Evolutionary conservation across 2,329 filamentous ascomycete species (phyloP).

Genomic region (Aureobasidium lini): DNA sequence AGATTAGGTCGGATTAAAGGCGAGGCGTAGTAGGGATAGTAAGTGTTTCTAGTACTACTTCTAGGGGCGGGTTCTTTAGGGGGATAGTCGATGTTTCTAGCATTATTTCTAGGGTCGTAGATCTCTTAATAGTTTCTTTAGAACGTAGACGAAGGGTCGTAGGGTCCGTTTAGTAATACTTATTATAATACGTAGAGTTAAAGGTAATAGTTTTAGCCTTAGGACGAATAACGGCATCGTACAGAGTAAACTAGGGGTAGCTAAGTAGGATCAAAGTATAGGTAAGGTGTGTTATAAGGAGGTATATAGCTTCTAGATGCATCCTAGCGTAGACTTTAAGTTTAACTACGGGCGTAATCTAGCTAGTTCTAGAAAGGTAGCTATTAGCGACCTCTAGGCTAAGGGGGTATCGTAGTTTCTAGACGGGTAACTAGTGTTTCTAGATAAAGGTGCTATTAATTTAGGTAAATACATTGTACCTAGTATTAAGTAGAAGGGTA

Average conservation of each 20-base stretch:
- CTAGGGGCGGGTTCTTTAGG: too few relatives aligned
- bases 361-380: neutral
- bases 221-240: neutral
- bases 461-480: neutral
- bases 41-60: neutral
- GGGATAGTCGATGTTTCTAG: neutral
- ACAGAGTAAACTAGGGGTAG: neutral
- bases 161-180: neutral
- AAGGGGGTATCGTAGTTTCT: neutral
- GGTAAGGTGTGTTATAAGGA: neutral
- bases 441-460: neutral
- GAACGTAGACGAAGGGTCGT: neutral
- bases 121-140: neutral
- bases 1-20: neutral
- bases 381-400: neutral
- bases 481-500: neutral
- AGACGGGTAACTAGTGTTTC: neutral
- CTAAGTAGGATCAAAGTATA: neutral
- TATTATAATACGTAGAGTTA: neutral
- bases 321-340: neutral
- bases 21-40: neutral
- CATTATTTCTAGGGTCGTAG: neutral
- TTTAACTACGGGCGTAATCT: neutral
- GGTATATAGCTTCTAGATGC: neutral
- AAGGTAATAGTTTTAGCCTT: neutral